Conservation (phyloP, 106 monocot genomes). For the Dendrobium officinale region DNA sequence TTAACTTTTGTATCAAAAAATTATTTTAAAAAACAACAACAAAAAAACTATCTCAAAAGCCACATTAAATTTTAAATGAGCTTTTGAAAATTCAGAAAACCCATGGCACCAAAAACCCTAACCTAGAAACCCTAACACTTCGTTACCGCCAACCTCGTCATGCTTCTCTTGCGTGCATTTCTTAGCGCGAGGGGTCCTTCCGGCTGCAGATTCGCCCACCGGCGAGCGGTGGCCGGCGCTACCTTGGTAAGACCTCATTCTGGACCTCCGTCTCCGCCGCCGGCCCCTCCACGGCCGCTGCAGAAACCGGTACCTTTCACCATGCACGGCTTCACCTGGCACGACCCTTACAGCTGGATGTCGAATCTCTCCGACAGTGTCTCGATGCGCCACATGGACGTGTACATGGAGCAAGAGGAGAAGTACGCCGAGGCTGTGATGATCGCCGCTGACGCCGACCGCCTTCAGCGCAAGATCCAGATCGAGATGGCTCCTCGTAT, state of each 20-base stretch:
- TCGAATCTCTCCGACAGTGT: constrained; percentile 59
- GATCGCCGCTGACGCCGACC: constrained; percentile 42
- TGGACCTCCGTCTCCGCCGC: constrained; percentile 40
- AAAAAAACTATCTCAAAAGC: too few species aligned
- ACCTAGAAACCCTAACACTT: too few species aligned
- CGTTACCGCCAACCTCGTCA: too few species aligned
- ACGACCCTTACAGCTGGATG: constrained; percentile 97
- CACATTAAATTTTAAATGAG: too few species aligned
- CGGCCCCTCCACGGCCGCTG: constrained; percentile 35
- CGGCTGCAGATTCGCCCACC: constrained; percentile 1
- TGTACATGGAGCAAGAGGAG: constrained; percentile 83
- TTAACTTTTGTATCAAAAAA: too few species aligned
- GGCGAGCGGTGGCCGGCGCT: constrained; percentile 13
- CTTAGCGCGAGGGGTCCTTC: background rate
- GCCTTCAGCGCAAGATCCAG: constrained; percentile 77
- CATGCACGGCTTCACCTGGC: constrained; percentile 66
- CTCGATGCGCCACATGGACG: constrained; percentile 95
- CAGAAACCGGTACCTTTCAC: constrained; percentile 65
- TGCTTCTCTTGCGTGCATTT: constrained; percentile 4
- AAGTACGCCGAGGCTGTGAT: constrained; percentile 82
- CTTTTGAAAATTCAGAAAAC: too few species aligned
- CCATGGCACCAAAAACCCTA: too few species aligned
- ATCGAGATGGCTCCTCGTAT: constrained; percentile 81
- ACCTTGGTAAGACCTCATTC: constrained; percentile 17
- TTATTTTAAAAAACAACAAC: too few species aligned